Evolutionary conservation across 345 rosid genomes (phyloP), one percentile per base, ranked within the genome.

Genomic region (Barbarea vulgaris): DNA sequence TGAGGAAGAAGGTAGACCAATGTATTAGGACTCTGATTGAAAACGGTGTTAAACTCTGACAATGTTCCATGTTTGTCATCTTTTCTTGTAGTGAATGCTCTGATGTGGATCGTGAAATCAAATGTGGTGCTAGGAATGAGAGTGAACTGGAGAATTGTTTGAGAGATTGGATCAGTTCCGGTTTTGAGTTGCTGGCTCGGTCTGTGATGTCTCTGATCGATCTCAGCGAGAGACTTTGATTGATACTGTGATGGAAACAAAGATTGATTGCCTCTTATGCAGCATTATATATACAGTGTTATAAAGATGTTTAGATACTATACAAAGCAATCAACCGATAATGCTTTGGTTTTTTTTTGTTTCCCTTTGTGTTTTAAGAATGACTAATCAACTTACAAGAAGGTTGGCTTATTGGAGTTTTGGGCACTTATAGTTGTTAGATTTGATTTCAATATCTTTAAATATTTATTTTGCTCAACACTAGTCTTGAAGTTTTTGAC

Each of bases 1-100:
- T 95, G 99, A 90, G 90, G 91, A 92, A 95, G 89, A 95, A 92
- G 83, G 98, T 90, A 48, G 98, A 95, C 76, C 98, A 92, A 21
- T 87, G 97, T 12, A 90, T 95, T 65, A 80, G 98, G 78, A 92
- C 97, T 41, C 85, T 95, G 28, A 92, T 95, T 47, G 97, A 95
- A 69, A 92, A 90, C 81, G 99, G 98, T 39, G 97, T 93, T 76
- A 92, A 89, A 66, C 77, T 72, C 30, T 86, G 89, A 25, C 98
- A 95, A 78, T 97, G 99, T 69, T 95, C 98, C 36, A 76, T 95
- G 85, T 90, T 92, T 67, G 85, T 95, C 78, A 86, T 95, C 58
- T n/a, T n/a, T n/a, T n/a, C n/a, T n/a, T n/a, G n/a, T n/a, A n/a
- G n/a, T n/a, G n/a, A n/a, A n/a, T n/a, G n/a, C n/a, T n/a, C n/a